Evolutionary conservation across 2,329 filamentous ascomycete species (phyloP).

Genomic region (Taxawa tesnikishii): DNA sequence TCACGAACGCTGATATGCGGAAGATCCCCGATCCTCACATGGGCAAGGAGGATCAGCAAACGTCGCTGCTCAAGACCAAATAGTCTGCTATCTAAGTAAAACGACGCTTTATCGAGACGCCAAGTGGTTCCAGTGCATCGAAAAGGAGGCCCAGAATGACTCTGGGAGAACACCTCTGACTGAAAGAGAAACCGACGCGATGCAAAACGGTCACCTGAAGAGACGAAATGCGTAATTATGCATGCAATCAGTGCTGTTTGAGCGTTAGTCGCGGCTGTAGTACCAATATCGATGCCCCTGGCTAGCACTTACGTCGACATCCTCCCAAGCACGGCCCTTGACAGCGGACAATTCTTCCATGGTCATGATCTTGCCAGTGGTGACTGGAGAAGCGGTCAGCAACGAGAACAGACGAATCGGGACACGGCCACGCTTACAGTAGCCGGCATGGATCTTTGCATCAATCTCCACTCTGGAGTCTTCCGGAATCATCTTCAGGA

Average conservation of each 20-base stretch:
- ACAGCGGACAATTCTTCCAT: slow-evolving; percentile 76
- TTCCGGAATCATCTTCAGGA: slow-evolving; percentile 81
- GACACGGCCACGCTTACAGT: slow-evolving; percentile 42
- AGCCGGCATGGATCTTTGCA: slow-evolving; percentile 88
- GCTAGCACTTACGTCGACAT: slow-evolving; percentile 32
- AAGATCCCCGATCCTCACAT: background rate
- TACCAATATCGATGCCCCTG: background rate
- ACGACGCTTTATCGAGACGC: background rate
- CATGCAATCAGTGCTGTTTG: background rate
- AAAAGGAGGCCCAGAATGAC: background rate
- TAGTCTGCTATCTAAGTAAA: background rate
- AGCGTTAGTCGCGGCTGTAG: background rate
- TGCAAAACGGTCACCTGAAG: background rate
- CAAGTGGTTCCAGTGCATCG: background rate
- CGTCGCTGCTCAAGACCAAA: too few species aligned
- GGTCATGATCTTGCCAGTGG: slow-evolving; percentile 79
- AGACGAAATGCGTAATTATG: background rate
- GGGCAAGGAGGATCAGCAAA: background rate
- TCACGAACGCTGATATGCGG: slow-evolving; percentile 6
- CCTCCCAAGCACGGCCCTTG: slow-evolving; percentile 85
- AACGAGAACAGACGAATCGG: background rate
- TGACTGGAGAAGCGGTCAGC: slow-evolving; percentile 38
- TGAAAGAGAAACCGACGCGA: background rate
- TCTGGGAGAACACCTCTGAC: background rate
- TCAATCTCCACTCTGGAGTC: slow-evolving; percentile 98